A percentile compares a stretch with the other conserved stretches of the same genome.
phyloP scores from a whole-genome alignment of 1,284 basidiomycete genomes.

The Trametes versicolor region DNA sequence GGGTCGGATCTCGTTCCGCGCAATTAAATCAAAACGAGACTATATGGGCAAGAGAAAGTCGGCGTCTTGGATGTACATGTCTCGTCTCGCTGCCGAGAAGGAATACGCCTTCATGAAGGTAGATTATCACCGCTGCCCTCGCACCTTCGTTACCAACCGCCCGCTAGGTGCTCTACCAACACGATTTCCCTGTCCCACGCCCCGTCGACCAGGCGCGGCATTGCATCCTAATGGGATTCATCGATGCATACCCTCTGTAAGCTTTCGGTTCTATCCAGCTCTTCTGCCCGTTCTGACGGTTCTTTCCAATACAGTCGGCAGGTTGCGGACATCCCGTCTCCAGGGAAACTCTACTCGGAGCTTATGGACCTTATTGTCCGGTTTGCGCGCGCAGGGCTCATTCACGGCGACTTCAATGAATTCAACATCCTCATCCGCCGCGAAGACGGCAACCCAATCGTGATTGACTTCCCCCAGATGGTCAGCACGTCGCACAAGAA shows the following conservation, averaged over 20 bases:
- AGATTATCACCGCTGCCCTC: conserved; percentile 40
- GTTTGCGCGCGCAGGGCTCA: conserved; percentile 91
- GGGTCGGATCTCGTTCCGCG: conserved; percentile 95
- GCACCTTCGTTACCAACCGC: not conserved
- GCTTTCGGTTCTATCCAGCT: conserved; percentile 40
- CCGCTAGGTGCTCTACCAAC: conserved; percentile 87
- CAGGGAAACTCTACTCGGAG: conserved; percentile 90
- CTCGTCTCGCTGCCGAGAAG: conserved; percentile 93
- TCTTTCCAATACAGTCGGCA: conserved; percentile 73
- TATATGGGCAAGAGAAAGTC: conserved; percentile 96
- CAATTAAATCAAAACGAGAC: conserved; percentile 97
- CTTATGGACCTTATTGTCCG: conserved; percentile 98
- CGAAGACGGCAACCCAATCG: conserved; percentile 84
- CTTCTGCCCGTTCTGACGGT: conserved; percentile 5
- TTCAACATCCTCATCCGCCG: conserved; percentile 97
- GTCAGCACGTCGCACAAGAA: conserved; percentile 97
- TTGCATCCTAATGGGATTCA: conserved; percentile 95
- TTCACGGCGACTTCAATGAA: conserved; percentile 99
- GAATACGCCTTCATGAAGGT: conserved; percentile 99
- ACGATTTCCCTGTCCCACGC: conserved; percentile 92
- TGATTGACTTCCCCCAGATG: conserved; percentile 99
- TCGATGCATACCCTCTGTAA: conserved; percentile 95
- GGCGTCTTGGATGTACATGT: conserved; percentile 99
- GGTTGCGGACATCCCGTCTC: conserved; percentile 84
- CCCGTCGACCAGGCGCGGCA: conserved; percentile 97